Conservation (phyloP, 2,329 filamentous ascomycete genomes). For the Nemania sp. region DNA sequence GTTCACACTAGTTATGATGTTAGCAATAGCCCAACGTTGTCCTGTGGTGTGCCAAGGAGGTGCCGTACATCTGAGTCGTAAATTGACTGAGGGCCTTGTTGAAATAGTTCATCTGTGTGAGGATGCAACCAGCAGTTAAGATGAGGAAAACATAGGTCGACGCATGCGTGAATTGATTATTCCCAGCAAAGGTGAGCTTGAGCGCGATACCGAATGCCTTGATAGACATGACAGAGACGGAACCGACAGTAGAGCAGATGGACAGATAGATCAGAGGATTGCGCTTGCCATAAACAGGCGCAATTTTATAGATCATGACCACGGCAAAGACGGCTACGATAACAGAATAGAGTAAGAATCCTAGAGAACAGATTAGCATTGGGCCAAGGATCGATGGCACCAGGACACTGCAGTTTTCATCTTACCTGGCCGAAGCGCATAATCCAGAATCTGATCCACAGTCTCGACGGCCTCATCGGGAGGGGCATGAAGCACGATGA, state of each 20-base stretch:
- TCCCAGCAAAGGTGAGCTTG: slow-evolving; percentile 88
- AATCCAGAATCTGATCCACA: slow-evolving; percentile 88
- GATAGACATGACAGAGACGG: slow-evolving; percentile 97
- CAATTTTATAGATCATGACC: slow-evolving; percentile 95
- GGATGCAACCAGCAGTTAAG: slow-evolving; percentile 86
- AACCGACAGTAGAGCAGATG: slow-evolving; percentile 96
- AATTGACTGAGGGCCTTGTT: slow-evolving; percentile 98
- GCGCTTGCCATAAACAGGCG: slow-evolving; percentile 87
- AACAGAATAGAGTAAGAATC: slow-evolving; percentile 85
- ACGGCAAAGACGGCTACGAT: slow-evolving; percentile 81
- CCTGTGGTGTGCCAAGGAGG: neutral
- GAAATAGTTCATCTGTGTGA: slow-evolving; percentile 99
- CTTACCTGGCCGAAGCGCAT: slow-evolving; percentile 88
- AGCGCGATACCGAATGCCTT: slow-evolving; percentile 98
- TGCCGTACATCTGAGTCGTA: slow-evolving; percentile 87
- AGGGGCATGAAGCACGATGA: slow-evolving; percentile 96
- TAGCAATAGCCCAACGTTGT: slow-evolving; percentile 29
- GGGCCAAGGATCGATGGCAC: neutral
- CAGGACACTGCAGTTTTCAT: neutral
- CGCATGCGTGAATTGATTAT: slow-evolving; percentile 94
- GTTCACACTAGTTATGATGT: slow-evolving; percentile 71
- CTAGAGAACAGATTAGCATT: slow-evolving; percentile 51
- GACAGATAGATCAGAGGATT: slow-evolving; percentile 96
- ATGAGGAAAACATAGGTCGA: slow-evolving; percentile 98
- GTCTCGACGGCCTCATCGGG: slow-evolving; percentile 89